phyloP scores from a whole-genome alignment of 2,329 filamentous ascomycete genomes.

The Pezicula rhizophila region DNA sequence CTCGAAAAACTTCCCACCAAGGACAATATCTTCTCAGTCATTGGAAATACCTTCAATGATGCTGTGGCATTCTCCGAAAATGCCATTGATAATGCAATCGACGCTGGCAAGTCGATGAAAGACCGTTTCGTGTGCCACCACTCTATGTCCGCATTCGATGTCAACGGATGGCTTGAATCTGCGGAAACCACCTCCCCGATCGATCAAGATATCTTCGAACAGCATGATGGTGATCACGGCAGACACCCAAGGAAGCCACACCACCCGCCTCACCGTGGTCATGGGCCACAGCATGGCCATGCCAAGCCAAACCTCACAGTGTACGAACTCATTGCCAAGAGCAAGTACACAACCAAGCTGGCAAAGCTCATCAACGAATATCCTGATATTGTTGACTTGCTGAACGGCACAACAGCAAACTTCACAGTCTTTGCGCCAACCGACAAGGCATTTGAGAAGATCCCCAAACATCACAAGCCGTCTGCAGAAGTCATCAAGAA shows the following conservation, averaged over 20 bases:
- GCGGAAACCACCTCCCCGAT: constrained; percentile 26
- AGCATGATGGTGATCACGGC: background rate
- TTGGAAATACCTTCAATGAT: constrained; percentile 22
- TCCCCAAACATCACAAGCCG: constrained; percentile 49
- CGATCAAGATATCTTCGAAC: constrained; percentile 22
- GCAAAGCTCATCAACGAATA: constrained; percentile 69
- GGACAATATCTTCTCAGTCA: constrained; percentile 21
- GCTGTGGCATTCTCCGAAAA: constrained; percentile 20
- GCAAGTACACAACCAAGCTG: constrained; percentile 72
- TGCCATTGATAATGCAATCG: constrained; percentile 25
- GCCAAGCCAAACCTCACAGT: constrained; percentile 62
- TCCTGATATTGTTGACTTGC: constrained; percentile 61
- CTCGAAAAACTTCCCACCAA: constrained; percentile 29
- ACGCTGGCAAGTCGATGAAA: constrained; percentile 14
- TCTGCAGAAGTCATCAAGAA: constrained; percentile 64
- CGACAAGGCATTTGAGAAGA: constrained; percentile 66
- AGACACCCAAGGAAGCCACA: constrained; percentile 22
- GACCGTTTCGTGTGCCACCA: constrained; percentile 22
- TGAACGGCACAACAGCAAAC: constrained; percentile 71
- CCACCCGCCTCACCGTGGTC: constrained; percentile 24
- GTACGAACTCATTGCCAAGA: constrained; percentile 71
- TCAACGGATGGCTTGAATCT: constrained; percentile 26
- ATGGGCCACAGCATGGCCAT: constrained; percentile 17
- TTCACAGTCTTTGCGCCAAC: constrained; percentile 78
- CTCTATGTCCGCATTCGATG: constrained; percentile 27